A percentile compares a stretch with the other conserved stretches of the same genome.
Evolutionary conservation across 345 rosid genomes (phyloP).

Genomic region (Arabis hirsuta): DNA sequence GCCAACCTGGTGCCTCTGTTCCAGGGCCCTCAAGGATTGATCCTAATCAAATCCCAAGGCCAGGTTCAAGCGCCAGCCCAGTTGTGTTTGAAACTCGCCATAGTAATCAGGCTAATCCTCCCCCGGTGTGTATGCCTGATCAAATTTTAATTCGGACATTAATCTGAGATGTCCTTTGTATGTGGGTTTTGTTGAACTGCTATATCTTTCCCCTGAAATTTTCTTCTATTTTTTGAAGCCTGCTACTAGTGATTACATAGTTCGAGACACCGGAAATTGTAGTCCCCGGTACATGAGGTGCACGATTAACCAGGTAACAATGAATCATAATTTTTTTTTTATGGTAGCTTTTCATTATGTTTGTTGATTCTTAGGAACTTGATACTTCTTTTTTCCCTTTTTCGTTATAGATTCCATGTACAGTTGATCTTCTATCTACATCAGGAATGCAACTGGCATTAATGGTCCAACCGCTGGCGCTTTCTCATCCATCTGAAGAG

Average conservation of each 20-base stretch:
- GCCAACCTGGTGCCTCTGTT: slow-evolving; percentile 74
- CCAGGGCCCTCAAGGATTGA: slow-evolving; percentile 84
- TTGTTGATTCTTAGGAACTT: slow-evolving; percentile 17
- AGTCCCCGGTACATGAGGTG: slow-evolving; percentile 99
- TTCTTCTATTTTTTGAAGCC: slow-evolving; percentile 60
- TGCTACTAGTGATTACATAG: slow-evolving; percentile 88
- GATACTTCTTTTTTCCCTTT: slow-evolving; percentile 9
- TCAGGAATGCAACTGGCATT: slow-evolving; percentile 96
- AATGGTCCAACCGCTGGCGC: slow-evolving; percentile 93
- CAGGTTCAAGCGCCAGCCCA: slow-evolving; percentile 72
- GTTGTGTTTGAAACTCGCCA: slow-evolving; percentile 80
- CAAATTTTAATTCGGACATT: slow-evolving; percentile 12
- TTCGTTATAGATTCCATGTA: slow-evolving; percentile 84
- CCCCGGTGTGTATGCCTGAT: slow-evolving; percentile 69
- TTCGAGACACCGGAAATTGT: slow-evolving; percentile 87
- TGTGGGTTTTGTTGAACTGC: slow-evolving; percentile 27
- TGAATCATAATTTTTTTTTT: slow-evolving; percentile 21
- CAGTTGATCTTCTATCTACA: slow-evolving; percentile 87
- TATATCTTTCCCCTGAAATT: slow-evolving; percentile 24
- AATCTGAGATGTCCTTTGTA: slow-evolving; percentile 29
- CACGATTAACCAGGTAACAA: slow-evolving; percentile 87
- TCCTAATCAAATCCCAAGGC: slow-evolving; percentile 96
- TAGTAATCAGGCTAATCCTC: slow-evolving; percentile 83
- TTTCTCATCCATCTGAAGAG: slow-evolving; percentile 96
- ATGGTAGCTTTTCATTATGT: slow-evolving; percentile 6